Percentiles rank a stretch among this genome's conserved stretches.
Conservation (phyloP, 371 early-diverging fungal genomes). For the Dentiscutata heterogama region DNA sequence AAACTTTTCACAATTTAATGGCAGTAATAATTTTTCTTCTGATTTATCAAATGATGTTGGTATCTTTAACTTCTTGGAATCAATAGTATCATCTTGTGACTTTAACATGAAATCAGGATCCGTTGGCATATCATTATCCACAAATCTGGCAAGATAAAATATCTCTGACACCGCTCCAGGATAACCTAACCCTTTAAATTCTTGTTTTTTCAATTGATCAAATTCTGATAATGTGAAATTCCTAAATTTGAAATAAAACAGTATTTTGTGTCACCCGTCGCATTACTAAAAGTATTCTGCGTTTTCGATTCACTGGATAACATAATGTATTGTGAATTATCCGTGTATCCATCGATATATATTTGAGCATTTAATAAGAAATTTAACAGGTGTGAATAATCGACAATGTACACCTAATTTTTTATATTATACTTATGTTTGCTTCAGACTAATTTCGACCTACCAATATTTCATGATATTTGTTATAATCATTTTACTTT, state of each 20-base stretch:
- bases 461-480: too few relatives aligned
- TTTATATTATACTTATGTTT: too few relatives aligned
- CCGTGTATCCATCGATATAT: neutral
- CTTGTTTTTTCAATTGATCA: neutral
- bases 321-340: neutral
- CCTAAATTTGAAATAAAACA: neutral
- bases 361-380: neutral
- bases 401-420: too few relatives aligned
- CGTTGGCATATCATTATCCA: neutral
- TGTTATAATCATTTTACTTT: too few relatives aligned
- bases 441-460: too few relatives aligned
- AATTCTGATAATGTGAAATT: neutral
- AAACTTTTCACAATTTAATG: neutral
- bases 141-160: neutral
- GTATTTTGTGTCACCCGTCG: neutral
- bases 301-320: neutral
- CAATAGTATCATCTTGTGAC: too few relatives aligned
- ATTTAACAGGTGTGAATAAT: too few relatives aligned
- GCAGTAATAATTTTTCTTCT: conserved; percentile 1
- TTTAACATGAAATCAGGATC: neutral
- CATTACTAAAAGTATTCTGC: neutral
- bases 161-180: neutral
- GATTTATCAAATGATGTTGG: neutral
- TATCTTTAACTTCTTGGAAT: too few relatives aligned
- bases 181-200: neutral